phyloP scores from a whole-genome alignment of 2,329 filamentous ascomycete species.

The Talaromyces sp. region DNA sequence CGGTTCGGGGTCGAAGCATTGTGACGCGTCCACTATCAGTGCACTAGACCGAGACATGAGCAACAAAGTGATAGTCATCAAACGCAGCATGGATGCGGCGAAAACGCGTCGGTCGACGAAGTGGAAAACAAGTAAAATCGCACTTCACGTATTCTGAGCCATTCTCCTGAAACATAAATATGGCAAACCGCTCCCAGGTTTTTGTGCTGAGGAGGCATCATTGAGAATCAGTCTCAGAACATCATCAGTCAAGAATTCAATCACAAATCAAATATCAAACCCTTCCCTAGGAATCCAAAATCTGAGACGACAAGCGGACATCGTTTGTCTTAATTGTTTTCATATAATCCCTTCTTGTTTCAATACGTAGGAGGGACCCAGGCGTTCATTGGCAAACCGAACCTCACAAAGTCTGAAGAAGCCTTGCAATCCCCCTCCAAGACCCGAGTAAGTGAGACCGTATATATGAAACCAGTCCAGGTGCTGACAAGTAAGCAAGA shows the following conservation, averaged over 20 bases:
- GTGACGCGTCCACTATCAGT: slow-evolving; percentile 33
- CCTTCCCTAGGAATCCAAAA: slow-evolving; percentile 23
- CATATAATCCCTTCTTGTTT: slow-evolving; percentile 29
- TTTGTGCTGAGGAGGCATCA: slow-evolving; percentile 21
- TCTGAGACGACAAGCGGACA: slow-evolving; percentile 16
- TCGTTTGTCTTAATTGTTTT: slow-evolving; percentile 18
- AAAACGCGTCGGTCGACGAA: slow-evolving; percentile 24
- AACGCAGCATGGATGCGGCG: slow-evolving; percentile 28
- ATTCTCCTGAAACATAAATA: slow-evolving; percentile 39
- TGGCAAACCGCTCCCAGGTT: slow-evolving; percentile 25
- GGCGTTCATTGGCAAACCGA: slow-evolving; percentile 18
- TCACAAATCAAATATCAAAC: slow-evolving; percentile 21
- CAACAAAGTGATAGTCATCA: slow-evolving; percentile 27
- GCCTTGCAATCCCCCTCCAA: slow-evolving; percentile 16
- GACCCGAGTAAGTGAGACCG: slow-evolving; percentile 30
- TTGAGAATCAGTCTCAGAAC: slow-evolving; percentile 31
- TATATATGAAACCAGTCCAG: slow-evolving; percentile 18
- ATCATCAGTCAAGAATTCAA: slow-evolving; percentile 19
- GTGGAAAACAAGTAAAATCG: neutral
- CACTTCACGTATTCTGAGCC: neutral
- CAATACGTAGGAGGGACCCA: slow-evolving; percentile 25
- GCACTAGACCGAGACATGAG: slow-evolving; percentile 31
- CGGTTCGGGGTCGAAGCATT: slow-evolving; percentile 26
- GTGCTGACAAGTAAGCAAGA: slow-evolving; percentile 35
- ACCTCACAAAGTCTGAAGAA: neutral